phyloP scores from a whole-genome alignment of 768 basidiomycete genomes.

The Russula lepida region DNA sequence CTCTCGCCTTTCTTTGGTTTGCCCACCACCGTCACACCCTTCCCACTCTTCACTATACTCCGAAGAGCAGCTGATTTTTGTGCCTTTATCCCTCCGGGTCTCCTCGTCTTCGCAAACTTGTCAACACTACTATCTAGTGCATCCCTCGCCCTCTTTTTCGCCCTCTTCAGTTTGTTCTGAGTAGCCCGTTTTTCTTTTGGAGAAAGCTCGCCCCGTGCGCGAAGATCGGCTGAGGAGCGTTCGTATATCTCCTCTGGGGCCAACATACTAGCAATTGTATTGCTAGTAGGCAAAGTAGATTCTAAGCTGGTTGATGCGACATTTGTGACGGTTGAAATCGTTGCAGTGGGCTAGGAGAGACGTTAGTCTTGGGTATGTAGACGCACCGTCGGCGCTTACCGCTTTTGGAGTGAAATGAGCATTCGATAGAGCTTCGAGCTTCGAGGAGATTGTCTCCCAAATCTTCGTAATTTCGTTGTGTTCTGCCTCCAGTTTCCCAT shows the following conservation, averaged over 20 bases:
- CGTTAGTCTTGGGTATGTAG: constrained; percentile 10
- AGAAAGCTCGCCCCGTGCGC: constrained; percentile 72
- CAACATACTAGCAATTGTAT: constrained; percentile 68
- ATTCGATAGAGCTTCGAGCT: constrained; percentile 90
- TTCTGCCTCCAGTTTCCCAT: constrained; percentile 81
- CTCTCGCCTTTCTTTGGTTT: constrained; percentile 39
- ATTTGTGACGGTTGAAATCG: constrained; percentile 78
- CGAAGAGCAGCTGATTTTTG: constrained; percentile 81
- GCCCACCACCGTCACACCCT: constrained; percentile 82
- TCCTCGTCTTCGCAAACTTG: constrained; percentile 49
- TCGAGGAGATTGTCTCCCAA: constrained; percentile 81
- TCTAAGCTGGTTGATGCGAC: constrained; percentile 76
- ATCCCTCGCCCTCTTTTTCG: constrained; percentile 59
- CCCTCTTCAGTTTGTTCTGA: constrained; percentile 61
- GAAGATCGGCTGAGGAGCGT: constrained; percentile 45
- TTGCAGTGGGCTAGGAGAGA: constrained; percentile 66
- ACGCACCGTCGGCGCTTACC: constrained; percentile 36
- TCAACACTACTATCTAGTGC: constrained; percentile 55
- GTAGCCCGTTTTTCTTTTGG: constrained; percentile 72
- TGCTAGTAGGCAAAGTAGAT: constrained; percentile 80
- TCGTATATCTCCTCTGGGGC: constrained; percentile 90
- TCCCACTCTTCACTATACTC: constrained; percentile 75
- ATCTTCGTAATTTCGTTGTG: constrained; percentile 76
- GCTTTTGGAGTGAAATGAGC: constrained; percentile 93
- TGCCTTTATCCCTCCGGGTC: constrained; percentile 52